These are phyloP conservation scores for Phytophthora cryptogea DNA, from an alignment of 352 stramenopile genomes.

Conservation along the genomic window DNA sequence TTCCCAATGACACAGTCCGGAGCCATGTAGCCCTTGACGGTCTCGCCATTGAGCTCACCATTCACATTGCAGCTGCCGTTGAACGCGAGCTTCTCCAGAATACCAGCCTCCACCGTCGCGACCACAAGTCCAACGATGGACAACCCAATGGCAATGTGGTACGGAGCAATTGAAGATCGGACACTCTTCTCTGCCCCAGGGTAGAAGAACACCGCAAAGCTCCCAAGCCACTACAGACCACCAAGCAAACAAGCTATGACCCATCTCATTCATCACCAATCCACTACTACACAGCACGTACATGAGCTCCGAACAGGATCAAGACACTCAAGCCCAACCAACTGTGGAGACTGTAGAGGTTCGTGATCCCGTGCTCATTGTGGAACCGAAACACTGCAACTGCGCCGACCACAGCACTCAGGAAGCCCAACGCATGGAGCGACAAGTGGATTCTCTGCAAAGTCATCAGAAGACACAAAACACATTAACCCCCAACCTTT, in stretches of 20 bases:
- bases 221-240: slow-evolving; percentile 54
- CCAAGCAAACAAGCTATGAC: background rate
- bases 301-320: slow-evolving; percentile 55
- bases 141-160: slow-evolving; percentile 74
- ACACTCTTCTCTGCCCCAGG: slow-evolving; percentile 55
- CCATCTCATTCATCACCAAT: background rate
- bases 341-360: slow-evolving; percentile 88
- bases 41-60: slow-evolving; percentile 58
- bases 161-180: slow-evolving; percentile 50
- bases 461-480: slow-evolving; percentile 5
- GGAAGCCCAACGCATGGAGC: slow-evolving; percentile 66
- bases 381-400: slow-evolving; percentile 88
- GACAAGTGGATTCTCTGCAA: slow-evolving; percentile 68
- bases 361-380: slow-evolving; percentile 85
- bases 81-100: slow-evolving; percentile 87
- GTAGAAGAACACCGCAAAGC: slow-evolving; percentile 79
- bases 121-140: slow-evolving; percentile 66
- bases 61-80: slow-evolving; percentile 85
- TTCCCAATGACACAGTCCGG: slow-evolving; percentile 78
- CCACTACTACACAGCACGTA: slow-evolving; percentile 22
- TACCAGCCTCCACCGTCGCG: slow-evolving; percentile 64
- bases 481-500: background rate
- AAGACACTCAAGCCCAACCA: slow-evolving; percentile 79
- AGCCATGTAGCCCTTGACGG: slow-evolving; percentile 78
- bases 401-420: slow-evolving; percentile 59